Percentiles rank a stretch among this genome's conserved stretches.
These are phyloP conservation scores for Mortierella sp. DNA, from an alignment of 371 early-diverging fungal species.

Conservation along the genomic window DNA sequence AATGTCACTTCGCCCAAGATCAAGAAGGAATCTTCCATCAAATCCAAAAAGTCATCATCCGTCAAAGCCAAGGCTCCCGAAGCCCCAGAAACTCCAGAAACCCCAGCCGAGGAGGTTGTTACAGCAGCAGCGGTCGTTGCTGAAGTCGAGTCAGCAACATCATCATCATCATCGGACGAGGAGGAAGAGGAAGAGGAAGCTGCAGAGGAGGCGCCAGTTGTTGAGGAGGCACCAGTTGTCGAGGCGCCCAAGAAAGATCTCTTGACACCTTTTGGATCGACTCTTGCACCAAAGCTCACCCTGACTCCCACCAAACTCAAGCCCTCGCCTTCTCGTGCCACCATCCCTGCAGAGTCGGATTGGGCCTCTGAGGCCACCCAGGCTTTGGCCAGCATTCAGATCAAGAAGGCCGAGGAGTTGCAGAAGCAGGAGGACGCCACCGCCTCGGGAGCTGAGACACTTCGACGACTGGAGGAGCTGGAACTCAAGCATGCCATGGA, in stretches of 20 bases:
- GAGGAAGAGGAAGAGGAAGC: not conserved
- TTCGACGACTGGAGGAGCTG: constrained; percentile 38
- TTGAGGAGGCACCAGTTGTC: not conserved
- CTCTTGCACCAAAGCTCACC: constrained; percentile 51
- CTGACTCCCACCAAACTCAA: constrained; percentile 36
- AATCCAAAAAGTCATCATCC: not conserved
- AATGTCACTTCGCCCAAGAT: not conserved
- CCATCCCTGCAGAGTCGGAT: constrained; percentile 30
- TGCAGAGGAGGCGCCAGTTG: not conserved
- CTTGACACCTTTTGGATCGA: constrained; percentile 36
- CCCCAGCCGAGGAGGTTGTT: not conserved
- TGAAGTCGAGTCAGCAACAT: not conserved
- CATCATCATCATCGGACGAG: constrained; percentile 5
- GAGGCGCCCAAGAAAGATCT: constrained; percentile 18
- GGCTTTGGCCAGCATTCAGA: constrained; percentile 43
- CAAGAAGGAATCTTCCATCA: not conserved
- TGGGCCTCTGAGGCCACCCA: constrained; percentile 54
- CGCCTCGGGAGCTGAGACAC: constrained; percentile 35
- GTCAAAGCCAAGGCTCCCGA: not conserved
- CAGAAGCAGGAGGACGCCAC: constrained; percentile 32
- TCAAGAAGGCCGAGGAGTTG: constrained; percentile 37
- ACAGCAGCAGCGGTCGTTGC: not conserved
- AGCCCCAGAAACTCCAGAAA: constrained; percentile 1
- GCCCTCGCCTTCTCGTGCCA: not conserved
- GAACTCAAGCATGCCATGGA: constrained; percentile 51